A percentile compares a stretch with the other conserved stretches of the same genome.
Evolutionary conservation across 1,284 basidiomycete species (phyloP).

Genomic region (Salmacisia buchloeana): DNA sequence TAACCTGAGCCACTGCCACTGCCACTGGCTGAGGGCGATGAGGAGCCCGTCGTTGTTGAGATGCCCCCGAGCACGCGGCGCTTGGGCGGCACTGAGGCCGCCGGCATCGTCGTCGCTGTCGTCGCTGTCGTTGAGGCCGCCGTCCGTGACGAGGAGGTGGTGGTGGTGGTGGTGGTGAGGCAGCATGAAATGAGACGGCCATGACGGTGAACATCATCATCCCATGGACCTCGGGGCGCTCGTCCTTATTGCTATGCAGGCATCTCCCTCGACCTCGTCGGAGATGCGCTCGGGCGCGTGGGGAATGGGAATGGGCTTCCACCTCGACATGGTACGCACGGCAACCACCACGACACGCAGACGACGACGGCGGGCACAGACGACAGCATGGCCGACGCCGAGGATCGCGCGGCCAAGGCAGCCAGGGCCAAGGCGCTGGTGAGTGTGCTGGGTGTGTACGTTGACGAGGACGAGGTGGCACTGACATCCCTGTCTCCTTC

Average conservation of each 20-base stretch:
- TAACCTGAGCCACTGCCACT: too few relatives aligned
- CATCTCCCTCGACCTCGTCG: not conserved
- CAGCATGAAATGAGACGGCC: too few relatives aligned
- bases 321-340: too few relatives aligned
- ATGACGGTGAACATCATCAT: not conserved
- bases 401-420: constrained; percentile 34
- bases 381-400: constrained; percentile 24
- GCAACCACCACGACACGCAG: too few relatives aligned
- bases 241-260: not conserved
- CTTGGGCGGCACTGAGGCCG: not conserved
- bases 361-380: too few relatives aligned
- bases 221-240: not conserved
- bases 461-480: not conserved
- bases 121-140: not conserved
- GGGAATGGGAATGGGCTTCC: too few relatives aligned
- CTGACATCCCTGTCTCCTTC: not conserved
- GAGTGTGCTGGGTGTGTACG: not conserved
- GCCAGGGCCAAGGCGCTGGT: constrained; percentile 22
- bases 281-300: not conserved
- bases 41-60: not conserved
- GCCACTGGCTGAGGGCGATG: not conserved
- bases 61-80: not conserved
- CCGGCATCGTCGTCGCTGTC: not conserved
- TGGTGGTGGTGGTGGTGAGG: too few relatives aligned
- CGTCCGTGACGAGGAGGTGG: not conserved